Evolutionary conservation across 108 stramenopile genomes (phyloP).

Genomic region (Nitzschia sp.): DNA sequence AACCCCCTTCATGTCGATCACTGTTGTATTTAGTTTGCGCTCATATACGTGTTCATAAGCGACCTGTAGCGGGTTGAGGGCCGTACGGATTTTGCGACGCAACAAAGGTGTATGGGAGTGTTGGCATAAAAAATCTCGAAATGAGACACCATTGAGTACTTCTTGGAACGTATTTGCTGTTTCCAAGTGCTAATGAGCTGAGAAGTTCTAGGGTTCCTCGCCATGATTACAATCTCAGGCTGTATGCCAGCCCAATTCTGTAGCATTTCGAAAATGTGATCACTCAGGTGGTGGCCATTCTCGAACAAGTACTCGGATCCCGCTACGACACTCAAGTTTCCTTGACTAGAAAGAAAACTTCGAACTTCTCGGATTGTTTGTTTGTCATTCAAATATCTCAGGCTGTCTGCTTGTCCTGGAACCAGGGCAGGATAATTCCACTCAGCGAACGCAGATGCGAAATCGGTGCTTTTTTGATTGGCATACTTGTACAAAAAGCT

Average conservation of each 20-base stretch:
- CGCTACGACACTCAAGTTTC: not conserved
- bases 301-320: constrained; percentile 10
- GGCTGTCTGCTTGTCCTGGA: not conserved
- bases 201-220: not conserved
- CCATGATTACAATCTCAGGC: constrained; percentile 7
- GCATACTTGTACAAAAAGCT: constrained; percentile 1
- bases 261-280: not conserved
- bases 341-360: too few relatives aligned
- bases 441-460: not conserved
- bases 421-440: constrained; percentile 5
- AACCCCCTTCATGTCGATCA: not conserved
- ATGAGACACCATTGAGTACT: not conserved
- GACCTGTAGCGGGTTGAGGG: not conserved
- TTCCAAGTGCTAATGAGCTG: constrained; percentile 7
- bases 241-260: constrained; percentile 1
- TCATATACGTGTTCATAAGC: not conserved
- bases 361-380: too few relatives aligned
- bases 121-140: not conserved
- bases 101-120: not conserved
- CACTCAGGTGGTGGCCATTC: not conserved
- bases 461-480: not conserved
- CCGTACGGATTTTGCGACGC: not conserved
- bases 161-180: not conserved
- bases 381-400: not conserved
- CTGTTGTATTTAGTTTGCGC: not conserved